Conservation (phyloP, 23 red algal species). For the Gracilaria domingensis region DNA sequence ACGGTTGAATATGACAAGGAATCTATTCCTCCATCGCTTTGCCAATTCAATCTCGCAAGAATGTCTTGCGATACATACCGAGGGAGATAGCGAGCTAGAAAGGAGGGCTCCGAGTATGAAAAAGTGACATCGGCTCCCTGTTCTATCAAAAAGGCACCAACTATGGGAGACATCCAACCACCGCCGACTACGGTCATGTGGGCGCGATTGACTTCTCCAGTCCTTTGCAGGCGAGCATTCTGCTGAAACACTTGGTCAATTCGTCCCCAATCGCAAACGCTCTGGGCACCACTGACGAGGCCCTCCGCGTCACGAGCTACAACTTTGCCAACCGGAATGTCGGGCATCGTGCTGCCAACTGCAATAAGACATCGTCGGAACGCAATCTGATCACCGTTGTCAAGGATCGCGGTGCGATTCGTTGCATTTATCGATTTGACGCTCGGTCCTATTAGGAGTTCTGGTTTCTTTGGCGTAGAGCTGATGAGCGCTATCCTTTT, state of each 20-base stretch:
- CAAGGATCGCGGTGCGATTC: slow-evolving; percentile 31
- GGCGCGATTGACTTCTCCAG: background rate
- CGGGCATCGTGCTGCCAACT: slow-evolving; percentile 41
- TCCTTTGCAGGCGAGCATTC: background rate
- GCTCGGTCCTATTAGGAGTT: slow-evolving; percentile 55
- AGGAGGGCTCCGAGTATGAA: slow-evolving; percentile 62
- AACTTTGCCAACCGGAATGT: slow-evolving; percentile 61
- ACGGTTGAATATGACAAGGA: slow-evolving; percentile 57
- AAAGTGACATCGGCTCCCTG: slow-evolving; percentile 67
- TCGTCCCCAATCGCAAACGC: slow-evolving; percentile 37
- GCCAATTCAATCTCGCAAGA: slow-evolving; percentile 49
- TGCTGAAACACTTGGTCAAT: slow-evolving; percentile 43
- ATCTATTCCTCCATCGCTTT: slow-evolving; percentile 61
- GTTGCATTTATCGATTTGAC: slow-evolving; percentile 55
- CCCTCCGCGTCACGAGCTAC: slow-evolving; percentile 38
- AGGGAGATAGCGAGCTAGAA: slow-evolving; percentile 55
- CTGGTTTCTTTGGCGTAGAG: slow-evolving; percentile 11
- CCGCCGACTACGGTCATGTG: slow-evolving; percentile 64
- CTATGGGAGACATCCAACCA: slow-evolving; percentile 70
- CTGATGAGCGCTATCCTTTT: background rate
- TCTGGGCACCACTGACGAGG: slow-evolving; percentile 58
- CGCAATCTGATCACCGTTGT: slow-evolving; percentile 38
- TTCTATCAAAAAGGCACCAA: slow-evolving; percentile 49
- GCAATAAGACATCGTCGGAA: slow-evolving; percentile 66
- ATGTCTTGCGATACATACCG: slow-evolving; percentile 58